Evolutionary conservation across 148 eudicot genomes (phyloP).

Genomic region (Vaccinium corymbosum): DNA sequence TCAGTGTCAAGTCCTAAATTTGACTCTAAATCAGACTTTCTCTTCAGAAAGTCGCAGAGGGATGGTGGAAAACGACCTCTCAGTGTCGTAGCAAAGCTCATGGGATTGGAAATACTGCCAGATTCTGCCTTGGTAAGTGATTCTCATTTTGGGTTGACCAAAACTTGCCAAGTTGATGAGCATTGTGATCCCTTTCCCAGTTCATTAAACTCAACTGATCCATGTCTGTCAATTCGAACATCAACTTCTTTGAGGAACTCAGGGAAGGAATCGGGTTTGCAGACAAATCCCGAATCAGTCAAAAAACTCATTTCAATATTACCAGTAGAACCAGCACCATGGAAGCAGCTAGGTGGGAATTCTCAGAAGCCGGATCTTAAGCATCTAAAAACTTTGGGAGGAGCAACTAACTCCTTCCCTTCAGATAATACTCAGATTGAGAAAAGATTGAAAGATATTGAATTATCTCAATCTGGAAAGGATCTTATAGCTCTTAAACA

Average conservation of each 20-base stretch:
- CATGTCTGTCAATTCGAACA: neutral
- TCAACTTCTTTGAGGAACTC: slow-evolving; percentile 27
- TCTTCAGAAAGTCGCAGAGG: slow-evolving; percentile 27
- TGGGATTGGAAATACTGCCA: slow-evolving; percentile 81
- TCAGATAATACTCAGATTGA: slow-evolving; percentile 76
- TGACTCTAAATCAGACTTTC: slow-evolving; percentile 40
- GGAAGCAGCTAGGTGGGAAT: slow-evolving; percentile 56
- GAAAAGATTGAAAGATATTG: slow-evolving; percentile 75
- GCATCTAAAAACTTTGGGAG: slow-evolving; percentile 27
- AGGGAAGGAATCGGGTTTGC: slow-evolving; percentile 63
- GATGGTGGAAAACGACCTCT: slow-evolving; percentile 45
- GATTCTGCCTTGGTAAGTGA: slow-evolving; percentile 30
- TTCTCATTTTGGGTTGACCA: slow-evolving; percentile 31
- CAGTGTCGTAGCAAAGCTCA: slow-evolving; percentile 86
- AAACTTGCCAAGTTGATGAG: slow-evolving; percentile 39
- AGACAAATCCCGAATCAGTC: slow-evolving; percentile 49
- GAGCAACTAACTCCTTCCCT: slow-evolving; percentile 39
- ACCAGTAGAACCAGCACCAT: slow-evolving; percentile 86
- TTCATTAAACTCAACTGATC: slow-evolving; percentile 22
- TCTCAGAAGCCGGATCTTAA: slow-evolving; percentile 50
- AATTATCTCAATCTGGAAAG: slow-evolving; percentile 79
- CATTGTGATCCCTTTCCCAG: slow-evolving; percentile 30
- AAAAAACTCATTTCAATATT: slow-evolving; percentile 57
- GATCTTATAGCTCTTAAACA: slow-evolving; percentile 91
- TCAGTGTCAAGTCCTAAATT: slow-evolving; percentile 24